A percentile compares a stretch with the other conserved stretches of the same genome.
Conservation (phyloP, 2,329 filamentous ascomycete genomes). For the Penicillium sp. region DNA sequence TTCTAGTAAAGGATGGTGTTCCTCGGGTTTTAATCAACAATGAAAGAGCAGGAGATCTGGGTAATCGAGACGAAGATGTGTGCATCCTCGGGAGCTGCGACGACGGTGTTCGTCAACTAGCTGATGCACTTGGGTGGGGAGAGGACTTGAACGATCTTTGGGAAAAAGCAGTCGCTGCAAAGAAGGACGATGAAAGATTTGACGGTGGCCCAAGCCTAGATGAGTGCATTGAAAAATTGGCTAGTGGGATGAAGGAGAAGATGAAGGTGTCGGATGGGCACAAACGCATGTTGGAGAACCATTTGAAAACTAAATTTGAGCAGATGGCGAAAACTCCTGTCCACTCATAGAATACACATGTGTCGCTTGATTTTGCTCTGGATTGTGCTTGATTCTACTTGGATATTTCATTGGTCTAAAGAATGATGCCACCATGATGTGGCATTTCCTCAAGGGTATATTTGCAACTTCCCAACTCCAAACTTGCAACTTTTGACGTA, state of each 20-base stretch:
- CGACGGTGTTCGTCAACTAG: conserved; percentile 67
- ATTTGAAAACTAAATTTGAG: conserved; percentile 25
- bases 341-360: not conserved
- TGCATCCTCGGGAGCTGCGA: conserved; percentile 74
- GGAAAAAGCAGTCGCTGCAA: conserved; percentile 59
- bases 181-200: conserved; percentile 47
- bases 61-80: conserved; percentile 70
- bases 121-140: conserved; percentile 72
- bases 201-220: conserved; percentile 47
- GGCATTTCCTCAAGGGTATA: not conserved
- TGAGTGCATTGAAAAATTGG: conserved; percentile 52
- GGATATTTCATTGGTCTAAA: not conserved
- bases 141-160: conserved; percentile 73
- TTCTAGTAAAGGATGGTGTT: conserved; percentile 54
- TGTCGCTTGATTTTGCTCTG: not conserved
- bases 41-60: conserved; percentile 73
- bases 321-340: conserved; percentile 2
- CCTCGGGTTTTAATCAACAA: conserved; percentile 78
- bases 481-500: not conserved
- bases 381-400: not conserved
- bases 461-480: not conserved
- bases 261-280: conserved; percentile 44
- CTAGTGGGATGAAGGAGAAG: conserved; percentile 48
- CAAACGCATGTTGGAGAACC: conserved; percentile 32
- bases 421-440: conserved; percentile 16